A percentile compares a stretch with the other conserved stretches of the same genome.
Evolutionary conservation across 2,329 filamentous ascomycete genomes (phyloP).

Genomic region (Calonectria pseudoreteaudii): DNA sequence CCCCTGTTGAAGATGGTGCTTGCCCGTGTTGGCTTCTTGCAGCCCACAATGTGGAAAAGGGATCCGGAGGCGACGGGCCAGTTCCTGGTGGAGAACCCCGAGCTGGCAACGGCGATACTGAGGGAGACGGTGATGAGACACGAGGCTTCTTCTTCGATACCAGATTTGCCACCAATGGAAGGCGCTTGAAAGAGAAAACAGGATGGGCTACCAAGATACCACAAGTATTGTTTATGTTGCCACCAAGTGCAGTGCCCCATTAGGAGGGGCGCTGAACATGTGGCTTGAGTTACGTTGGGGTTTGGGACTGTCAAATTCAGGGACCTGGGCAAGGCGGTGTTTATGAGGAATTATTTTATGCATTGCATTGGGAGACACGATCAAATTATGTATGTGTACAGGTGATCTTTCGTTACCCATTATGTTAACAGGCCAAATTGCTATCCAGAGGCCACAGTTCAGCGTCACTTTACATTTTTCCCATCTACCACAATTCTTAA

Average conservation of each 20-base stretch:
- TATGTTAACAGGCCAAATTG: conserved; percentile 1
- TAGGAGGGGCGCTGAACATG: neutral
- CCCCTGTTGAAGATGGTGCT: conserved; percentile 60
- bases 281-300: neutral
- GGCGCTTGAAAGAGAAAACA: conserved; percentile 17
- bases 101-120: conserved; percentile 59
- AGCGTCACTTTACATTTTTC: neutral
- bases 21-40: conserved; percentile 61
- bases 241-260: neutral
- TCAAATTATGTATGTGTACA: conserved; percentile 16
- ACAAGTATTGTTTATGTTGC: neutral
- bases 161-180: conserved; percentile 60
- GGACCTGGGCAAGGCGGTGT: neutral
- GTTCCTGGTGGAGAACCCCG: conserved; percentile 58
- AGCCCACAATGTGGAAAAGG: conserved; percentile 57
- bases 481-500: conserved; percentile 45
- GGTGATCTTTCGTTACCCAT: neutral
- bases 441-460: neutral
- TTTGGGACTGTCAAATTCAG: neutral
- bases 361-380: neutral
- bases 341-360: neutral
- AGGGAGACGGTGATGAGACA: conserved; percentile 59
- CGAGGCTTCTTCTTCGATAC: conserved; percentile 51
- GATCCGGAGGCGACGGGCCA: conserved; percentile 53
- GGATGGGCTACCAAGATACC: neutral